A percentile compares a stretch with the other conserved stretches of the same genome.
Conservation (phyloP, 441 rosid species). For the Bocquillonia castaneifolia region DNA sequence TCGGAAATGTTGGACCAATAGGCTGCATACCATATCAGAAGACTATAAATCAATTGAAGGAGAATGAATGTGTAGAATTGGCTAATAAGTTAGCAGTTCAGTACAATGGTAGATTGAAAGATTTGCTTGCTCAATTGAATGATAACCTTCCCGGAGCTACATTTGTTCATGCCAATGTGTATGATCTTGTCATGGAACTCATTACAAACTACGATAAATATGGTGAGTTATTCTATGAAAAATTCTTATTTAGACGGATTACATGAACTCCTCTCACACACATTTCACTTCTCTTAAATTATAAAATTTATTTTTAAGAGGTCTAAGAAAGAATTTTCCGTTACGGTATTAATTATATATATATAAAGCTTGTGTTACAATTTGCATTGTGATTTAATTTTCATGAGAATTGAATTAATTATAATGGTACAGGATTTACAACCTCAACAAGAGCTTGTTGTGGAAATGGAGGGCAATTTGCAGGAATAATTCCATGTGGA, state of each 20-base stretch:
- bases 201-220: slow-evolving; percentile 61
- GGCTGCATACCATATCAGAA: slow-evolving; percentile 91
- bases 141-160: slow-evolving; percentile 61
- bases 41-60: slow-evolving; percentile 50
- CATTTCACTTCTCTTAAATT: too few relatives aligned
- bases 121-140: slow-evolving; percentile 46
- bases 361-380: too few relatives aligned
- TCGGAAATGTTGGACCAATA: slow-evolving; percentile 77
- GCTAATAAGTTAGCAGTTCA: slow-evolving; percentile 68
- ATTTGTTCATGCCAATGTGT: slow-evolving; percentile 67
- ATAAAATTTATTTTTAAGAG: too few relatives aligned
- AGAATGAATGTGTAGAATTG: slow-evolving; percentile 65
- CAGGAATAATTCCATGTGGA: slow-evolving; percentile 93
- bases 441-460: slow-evolving; percentile 78
- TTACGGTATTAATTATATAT: too few relatives aligned
- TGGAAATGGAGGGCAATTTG: slow-evolving; percentile 83
- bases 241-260: too few relatives aligned
- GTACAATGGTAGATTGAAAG: slow-evolving; percentile 55
- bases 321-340: too few relatives aligned
- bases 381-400: not conserved
- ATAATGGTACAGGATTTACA: slow-evolving; percentile 45
- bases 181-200: slow-evolving; percentile 73
- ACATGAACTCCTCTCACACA: too few relatives aligned
- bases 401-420: not conserved
- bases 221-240: too few relatives aligned